Conservation (phyloP, 257 asterid species). For the Ilex aquifolium region DNA sequence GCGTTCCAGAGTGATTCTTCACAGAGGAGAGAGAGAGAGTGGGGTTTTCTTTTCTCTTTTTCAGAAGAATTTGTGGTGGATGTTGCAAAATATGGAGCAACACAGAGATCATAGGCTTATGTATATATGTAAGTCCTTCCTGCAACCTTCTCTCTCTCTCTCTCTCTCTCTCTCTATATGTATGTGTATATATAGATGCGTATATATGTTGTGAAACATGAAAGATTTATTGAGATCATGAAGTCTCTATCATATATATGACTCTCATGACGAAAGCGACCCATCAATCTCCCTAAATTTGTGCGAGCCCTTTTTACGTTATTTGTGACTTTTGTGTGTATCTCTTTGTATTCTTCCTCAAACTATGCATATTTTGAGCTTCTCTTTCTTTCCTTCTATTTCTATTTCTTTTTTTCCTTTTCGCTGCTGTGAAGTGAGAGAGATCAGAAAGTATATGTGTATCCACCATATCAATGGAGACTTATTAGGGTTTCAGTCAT, state of each 20-base stretch:
- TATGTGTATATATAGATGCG: not conserved
- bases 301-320: slow-evolving; percentile 18
- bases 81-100: not conserved
- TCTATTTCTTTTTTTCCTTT: not conserved
- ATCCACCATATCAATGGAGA: not conserved
- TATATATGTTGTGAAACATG: not conserved
- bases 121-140: too few relatives aligned
- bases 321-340: too few relatives aligned
- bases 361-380: not conserved
- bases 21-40: too few relatives aligned
- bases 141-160: not conserved
- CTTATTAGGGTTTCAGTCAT: not conserved
- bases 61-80: too few relatives aligned
- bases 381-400: not conserved
- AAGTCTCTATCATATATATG: slow-evolving; percentile 37
- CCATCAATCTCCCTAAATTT: slow-evolving; percentile 30
- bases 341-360: slow-evolving; percentile 2
- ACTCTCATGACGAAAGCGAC: slow-evolving; percentile 54
- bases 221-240: not conserved
- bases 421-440: not conserved
- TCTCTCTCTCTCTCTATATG: not conserved
- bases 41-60: not conserved
- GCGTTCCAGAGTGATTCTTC: too few relatives aligned
- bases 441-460: not conserved
- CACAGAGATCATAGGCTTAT: too few relatives aligned